Evolutionary conservation across 306 rosid genomes (phyloP), one percentile per base, ranked within the genome.

Genomic region (Rosa persica): DNA sequence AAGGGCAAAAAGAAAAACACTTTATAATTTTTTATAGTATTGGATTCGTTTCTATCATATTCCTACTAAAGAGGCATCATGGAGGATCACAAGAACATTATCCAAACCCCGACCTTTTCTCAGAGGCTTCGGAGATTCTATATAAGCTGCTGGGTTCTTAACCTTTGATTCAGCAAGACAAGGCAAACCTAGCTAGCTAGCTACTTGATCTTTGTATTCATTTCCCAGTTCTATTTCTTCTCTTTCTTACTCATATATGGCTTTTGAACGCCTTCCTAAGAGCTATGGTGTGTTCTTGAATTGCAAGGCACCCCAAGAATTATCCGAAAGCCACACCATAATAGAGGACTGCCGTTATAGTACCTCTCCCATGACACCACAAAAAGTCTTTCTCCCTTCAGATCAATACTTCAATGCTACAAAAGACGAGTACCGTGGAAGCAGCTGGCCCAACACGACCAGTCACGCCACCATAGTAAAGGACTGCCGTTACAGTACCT

Each of bases 31-130:
- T 6, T 6, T 65, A 38, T 8, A 39, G 47, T 4, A 39, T 39
- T 20, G 27, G 71, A 67, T 67, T 67, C 48, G 71, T 67, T 66
- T 67, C 71, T 67, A 9, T 67, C 71, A 38, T 3, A 39, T 4
- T 67, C 48, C 71, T 39, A 15, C 48, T 20, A 67, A 30, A 62
- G 10, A 15, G 16, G 22, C 12, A 30, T 65, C 44, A 2, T 65
- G 40, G 44, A 65, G 44, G 44, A 34, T 65, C 70, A 16, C 23
- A 4, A 17, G 43, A 65, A 65, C 23, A 65, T 65, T 65, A 65
- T 36, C 70, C 43, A 65, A 17, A 36, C 13, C 22, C 43, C 34
- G 34, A 30, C 34, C 22, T 34, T 64, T 64, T 7, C 22, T 16
- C 22, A 0, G n/a, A 65, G 47, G 48, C 71, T 39, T 67, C 47